Conservation (phyloP, 1,139 yeast genomes). For the Geotrichum australiense region DNA sequence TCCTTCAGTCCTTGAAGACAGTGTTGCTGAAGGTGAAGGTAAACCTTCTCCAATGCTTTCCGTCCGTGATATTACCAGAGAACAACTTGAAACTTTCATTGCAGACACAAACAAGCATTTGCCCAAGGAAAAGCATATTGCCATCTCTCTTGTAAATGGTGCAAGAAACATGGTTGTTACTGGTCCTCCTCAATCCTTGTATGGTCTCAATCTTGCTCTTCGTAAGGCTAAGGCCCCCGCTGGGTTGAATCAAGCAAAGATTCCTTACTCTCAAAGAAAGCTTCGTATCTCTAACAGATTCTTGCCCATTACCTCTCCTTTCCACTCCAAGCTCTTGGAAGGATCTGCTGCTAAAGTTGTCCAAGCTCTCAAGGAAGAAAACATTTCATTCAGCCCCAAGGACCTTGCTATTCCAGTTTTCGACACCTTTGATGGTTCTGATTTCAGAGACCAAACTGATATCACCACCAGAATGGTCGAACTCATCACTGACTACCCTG, state of each 20-base stretch:
- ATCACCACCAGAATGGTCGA: conserved; percentile 61
- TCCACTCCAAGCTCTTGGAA: conserved; percentile 82
- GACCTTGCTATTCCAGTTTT: conserved; percentile 76
- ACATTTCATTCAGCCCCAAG: conserved; percentile 48
- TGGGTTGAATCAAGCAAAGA: conserved; percentile 90
- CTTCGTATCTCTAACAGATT: conserved; percentile 88
- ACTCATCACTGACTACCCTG: conserved; percentile 83
- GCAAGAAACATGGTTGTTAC: conserved; percentile 92
- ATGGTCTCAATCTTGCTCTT: conserved; percentile 86
- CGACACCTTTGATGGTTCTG: conserved; percentile 82
- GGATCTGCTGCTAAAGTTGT: conserved; percentile 63
- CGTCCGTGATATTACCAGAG: conserved; percentile 74
- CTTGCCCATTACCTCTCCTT: conserved; percentile 92
- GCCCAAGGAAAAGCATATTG: conserved; percentile 86
- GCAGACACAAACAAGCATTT: conserved; percentile 86
- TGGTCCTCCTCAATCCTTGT: conserved; percentile 98
- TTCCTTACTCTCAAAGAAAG: conserved; percentile 89
- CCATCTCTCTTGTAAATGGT: conserved; percentile 87
- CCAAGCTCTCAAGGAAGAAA: conserved; percentile 54
- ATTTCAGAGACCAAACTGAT: conserved; percentile 55
- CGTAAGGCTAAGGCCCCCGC: conserved; percentile 93
- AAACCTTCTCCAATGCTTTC: conserved; percentile 97
- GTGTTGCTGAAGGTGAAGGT: conserved; percentile 92
- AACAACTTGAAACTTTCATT: conserved; percentile 72
- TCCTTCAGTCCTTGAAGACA: conserved; percentile 88